Evolutionary conservation across 305 asterid genomes (phyloP), one percentile per base, ranked within the genome.

Genomic region (Caryopteris hybrid): DNA sequence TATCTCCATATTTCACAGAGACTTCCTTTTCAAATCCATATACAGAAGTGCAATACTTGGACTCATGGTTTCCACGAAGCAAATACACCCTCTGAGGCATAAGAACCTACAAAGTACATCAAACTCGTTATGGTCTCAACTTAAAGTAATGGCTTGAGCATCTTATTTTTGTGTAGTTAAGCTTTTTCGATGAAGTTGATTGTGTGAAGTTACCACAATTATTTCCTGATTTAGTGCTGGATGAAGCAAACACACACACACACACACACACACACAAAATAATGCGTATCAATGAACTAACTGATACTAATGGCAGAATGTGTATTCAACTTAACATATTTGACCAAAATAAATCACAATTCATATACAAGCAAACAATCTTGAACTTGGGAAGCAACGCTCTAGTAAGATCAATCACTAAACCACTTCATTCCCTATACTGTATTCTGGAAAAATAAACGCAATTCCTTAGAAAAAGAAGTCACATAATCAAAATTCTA

Each of bases 21-120:
- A 93, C 99, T 81, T 93, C 96, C 74, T 88, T 88, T 71, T 93
- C 97, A 80, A 93, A 93, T 57, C 97, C 97, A 68, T 93, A 93
- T 6, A 90, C 97, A 38, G 96, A 90, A 43, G 99, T 93, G 78
- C 99, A 93, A 50, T 93, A 93, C 75, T 93, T 93, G 1, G 99
- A 93, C 64, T 93, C 97, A 53, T 90, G 99, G 72, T 93, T 93
- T 36, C 99, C 99, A 21, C 97, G 96, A 63, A 93, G 97, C 73
- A 93, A 83, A 76, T 71, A 93, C 45, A 88, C 91, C 77, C 95
- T 87, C 36, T 84, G 74, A 64, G 99, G 97, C 84, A 90, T 79
- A 74, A 88, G 82, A 71, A 93, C 92, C 99, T 93, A 68, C 69
- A 74, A 64, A 52, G 73, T 64, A 59, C 10, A 48, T 14, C 22